Base-by-base conservation (phyloP, 2,329 filamentous ascomycete species). In the Alternaria hordeiaustralica region DNA sequence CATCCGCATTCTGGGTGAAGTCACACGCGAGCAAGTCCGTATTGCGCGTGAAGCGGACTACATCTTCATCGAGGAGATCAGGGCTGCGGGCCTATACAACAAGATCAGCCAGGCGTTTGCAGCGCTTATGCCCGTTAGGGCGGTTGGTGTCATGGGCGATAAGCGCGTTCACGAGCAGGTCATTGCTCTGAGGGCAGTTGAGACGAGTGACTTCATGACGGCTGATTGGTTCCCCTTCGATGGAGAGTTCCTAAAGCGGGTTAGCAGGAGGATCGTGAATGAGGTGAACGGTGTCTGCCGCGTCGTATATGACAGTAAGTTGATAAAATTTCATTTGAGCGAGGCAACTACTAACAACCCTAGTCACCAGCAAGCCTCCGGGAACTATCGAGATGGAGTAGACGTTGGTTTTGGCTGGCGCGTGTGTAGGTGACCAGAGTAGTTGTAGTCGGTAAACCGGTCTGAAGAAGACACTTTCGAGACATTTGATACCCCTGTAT, bases 1-100 rank as follows among this genome's bases (percentile, higher is more conserved):
- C 13, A 92, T 96, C 70, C 87, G 92, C 57, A 90, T 97, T 64
- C 84, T 97, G 1, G 94, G 94, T 36, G 94, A 96, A 71, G 90
- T 97, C 13, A 97, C 92, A 1, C 86, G 85, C 3, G 91, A 94
- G 76, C 88, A 91, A 45, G 90, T 97, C 15, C 88, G 88, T 59
- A 96, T 97, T 67, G 92, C 89, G 3, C 84, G 92, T n/a, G 84
- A 91, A 76, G 92, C 92, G 2, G 92, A 94, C 73, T 76, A 88
- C 74, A 94, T 95, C 75, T 94, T 92, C 82, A 93, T 94, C 70
- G 85, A 86, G 66, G 89, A 90, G 85, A 94, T 95, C 81, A 85
- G 84, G 72, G 87, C 87, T 60, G 90, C 90, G 0, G 92, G 91
- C 11, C 79, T 94, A 21, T 95, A 95, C 78, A 80, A 91, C 61